Evolutionary conservation across 371 early-diverging fungal species (phyloP).

Genomic region (Mortierella sp.): DNA sequence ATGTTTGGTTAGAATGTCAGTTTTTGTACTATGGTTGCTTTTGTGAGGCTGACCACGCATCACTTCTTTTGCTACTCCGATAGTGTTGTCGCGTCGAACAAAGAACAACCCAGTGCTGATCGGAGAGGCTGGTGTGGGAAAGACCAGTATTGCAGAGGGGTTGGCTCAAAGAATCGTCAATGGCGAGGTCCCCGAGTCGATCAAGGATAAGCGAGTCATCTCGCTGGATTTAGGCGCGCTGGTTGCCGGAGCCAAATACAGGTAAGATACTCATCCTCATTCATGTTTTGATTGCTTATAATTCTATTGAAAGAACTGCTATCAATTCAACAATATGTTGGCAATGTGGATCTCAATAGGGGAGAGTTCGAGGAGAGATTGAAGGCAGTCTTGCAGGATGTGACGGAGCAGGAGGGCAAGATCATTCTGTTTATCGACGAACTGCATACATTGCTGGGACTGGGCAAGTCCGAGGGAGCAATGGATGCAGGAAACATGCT

Average conservation of each 20-base stretch:
- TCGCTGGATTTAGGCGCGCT: slow-evolving; percentile 85
- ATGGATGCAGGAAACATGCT: slow-evolving; percentile 88
- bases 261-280: slow-evolving; percentile 50
- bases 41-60: no score
- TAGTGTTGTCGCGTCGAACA: slow-evolving; percentile 76
- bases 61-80: neutral
- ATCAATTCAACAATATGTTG: neutral
- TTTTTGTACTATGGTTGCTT: neutral
- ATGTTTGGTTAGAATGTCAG: neutral
- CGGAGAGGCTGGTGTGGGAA: slow-evolving; percentile 82
- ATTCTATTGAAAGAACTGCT: neutral
- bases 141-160: slow-evolving; percentile 79
- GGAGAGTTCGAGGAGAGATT: slow-evolving; percentile 93
- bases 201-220: slow-evolving; percentile 80
- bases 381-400: slow-evolving; percentile 82
- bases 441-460: slow-evolving; percentile 83
- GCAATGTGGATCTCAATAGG: slow-evolving; percentile 33
- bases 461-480: slow-evolving; percentile 83
- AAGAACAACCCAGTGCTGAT: slow-evolving; percentile 95
- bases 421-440: slow-evolving; percentile 92
- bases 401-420: slow-evolving; percentile 78
- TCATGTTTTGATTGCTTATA: neutral
- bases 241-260: slow-evolving; percentile 86
- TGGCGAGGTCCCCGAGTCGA: slow-evolving; percentile 84
- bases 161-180: slow-evolving; percentile 87